Evolutionary conservation across 805 yeast genomes (phyloP).

Genomic region (Isabelozyma pseudorhagii): DNA sequence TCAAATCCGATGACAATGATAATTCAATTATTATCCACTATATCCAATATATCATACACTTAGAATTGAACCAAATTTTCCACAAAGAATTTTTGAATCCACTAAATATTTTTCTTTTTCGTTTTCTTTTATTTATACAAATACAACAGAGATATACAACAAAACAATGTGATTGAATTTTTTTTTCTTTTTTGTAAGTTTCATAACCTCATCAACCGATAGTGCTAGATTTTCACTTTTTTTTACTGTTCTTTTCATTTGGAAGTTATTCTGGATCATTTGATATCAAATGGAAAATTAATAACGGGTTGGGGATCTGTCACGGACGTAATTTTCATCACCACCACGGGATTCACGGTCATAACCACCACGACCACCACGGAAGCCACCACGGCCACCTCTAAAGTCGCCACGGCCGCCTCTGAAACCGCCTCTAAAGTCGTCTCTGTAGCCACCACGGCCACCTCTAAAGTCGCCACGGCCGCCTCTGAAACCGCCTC

Average conservation of each 20-base stretch:
- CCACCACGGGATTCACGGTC: constrained; percentile 53
- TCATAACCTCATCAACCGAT: background rate
- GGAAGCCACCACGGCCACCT: constrained; percentile 38
- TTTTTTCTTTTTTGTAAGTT: constrained; percentile 1
- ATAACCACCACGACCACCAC: constrained; percentile 45
- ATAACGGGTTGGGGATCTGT: constrained; percentile 75
- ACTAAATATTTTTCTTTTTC: constrained; percentile 2
- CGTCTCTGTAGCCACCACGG: constrained; percentile 25
- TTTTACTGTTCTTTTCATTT: background rate
- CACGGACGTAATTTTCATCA: constrained; percentile 43
- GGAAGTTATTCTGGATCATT: background rate
- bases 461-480: constrained; percentile 33
- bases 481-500: constrained; percentile 33
- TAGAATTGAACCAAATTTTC: background rate
- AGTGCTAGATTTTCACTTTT: background rate
- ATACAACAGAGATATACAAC: constrained; percentile 3
- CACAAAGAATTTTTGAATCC: background rate
- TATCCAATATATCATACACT: background rate
- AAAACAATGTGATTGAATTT: constrained; percentile 1
- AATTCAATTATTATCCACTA: background rate
- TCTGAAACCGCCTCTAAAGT: constrained; percentile 35
- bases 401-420: constrained; percentile 28
- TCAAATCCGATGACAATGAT: too few relatives aligned
- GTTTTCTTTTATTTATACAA: constrained; percentile 3
- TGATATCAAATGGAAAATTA: constrained; percentile 18